Evolutionary conservation across 495 filamentous ascomycete species (phyloP), one percentile per base, ranked within the genome.

Genomic region (Lindgomyces ingoldianus): DNA sequence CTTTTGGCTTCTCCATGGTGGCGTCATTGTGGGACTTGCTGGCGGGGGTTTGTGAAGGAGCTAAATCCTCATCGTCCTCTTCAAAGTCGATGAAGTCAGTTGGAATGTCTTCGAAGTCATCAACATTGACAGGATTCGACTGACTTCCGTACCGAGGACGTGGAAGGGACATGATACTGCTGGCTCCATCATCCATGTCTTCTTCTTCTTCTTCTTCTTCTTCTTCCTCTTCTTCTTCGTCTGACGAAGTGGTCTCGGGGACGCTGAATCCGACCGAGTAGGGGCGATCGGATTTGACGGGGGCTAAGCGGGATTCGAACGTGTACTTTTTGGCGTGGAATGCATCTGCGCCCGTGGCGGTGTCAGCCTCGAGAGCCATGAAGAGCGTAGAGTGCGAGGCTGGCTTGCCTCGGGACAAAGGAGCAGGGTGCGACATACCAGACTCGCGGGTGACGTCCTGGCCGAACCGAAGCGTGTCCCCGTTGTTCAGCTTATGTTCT

Each of bases 401-500:
- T 26, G 45, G 19, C 29, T n/a, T 11, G 51, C 21, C 33, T 22
- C 25, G 9, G 29, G 22, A 19, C n/a, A 41, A 25, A 29, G n/a
- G 10, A 39, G 42, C 19, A n/a, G 54, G 22, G n/a, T 26, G 21
- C 9, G 16, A 60, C 63, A 33, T 53, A 69, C 67, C 52, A 10
- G 57, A 8, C 26, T 63, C 58, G 6, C 68, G 68, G 16, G 49
- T 22, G 0, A 70, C 63, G 49, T 70, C 57, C n/a, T 21, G 9
- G 33, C 68, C 68, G 26, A 70, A 67, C 49, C 67, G 68, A n/a
- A 71, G 12, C 8, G 30, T 19, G 30, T 71, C 68, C n/a, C 68
- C 68, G 44, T 53, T 61, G 30, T 54, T 44, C 60, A 71, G 47
- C 16, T 41, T 25, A 26, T 57, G 29, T 8, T 54, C 53, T 22